A percentile compares a stretch with the other conserved stretches of the same genome.
Evolutionary conservation across 768 basidiomycete species (phyloP).

Genomic region (Galerina sulciceps): DNA sequence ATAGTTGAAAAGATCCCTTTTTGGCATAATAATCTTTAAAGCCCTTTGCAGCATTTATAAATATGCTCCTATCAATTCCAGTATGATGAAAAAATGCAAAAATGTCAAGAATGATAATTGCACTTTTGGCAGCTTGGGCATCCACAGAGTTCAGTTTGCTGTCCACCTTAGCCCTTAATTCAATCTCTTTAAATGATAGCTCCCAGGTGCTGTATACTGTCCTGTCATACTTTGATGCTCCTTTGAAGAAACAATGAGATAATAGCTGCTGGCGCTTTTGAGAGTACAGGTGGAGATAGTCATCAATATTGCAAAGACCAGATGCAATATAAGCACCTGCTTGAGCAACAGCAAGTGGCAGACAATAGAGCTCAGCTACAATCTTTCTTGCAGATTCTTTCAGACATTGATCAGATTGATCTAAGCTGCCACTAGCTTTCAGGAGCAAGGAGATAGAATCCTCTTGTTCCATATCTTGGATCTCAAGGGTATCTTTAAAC

Average conservation of each 20-base stretch:
- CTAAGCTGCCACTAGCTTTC: conserved; percentile 3
- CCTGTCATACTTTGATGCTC: conserved; percentile 19
- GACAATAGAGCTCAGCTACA: background rate
- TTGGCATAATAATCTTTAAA: background rate
- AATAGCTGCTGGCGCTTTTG: conserved; percentile 9
- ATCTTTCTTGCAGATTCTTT: conserved; percentile 2
- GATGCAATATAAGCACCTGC: conserved; percentile 23
- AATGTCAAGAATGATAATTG: conserved; percentile 16
- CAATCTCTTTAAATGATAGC: conserved; percentile 17
- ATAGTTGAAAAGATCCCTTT: background rate
- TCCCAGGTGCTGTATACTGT: conserved; percentile 24
- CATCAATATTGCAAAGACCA: no score
- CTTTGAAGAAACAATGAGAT: conserved; percentile 1
- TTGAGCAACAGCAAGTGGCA: conserved; percentile 19
- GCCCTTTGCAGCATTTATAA: conserved; percentile 13
- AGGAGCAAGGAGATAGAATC: conserved; percentile 19
- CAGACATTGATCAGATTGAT: background rate
- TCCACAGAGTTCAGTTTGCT: background rate
- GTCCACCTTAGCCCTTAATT: conserved; percentile 3
- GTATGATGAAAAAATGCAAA: conserved; percentile 23
- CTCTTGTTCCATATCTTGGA: no score
- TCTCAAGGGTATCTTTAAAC: no score
- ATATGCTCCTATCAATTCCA: conserved; percentile 16
- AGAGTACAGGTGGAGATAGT: no score
- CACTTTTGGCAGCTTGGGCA: conserved; percentile 10